phyloP scores from a whole-genome alignment of 345 rosid species.

The Microcos paniculata region DNA sequence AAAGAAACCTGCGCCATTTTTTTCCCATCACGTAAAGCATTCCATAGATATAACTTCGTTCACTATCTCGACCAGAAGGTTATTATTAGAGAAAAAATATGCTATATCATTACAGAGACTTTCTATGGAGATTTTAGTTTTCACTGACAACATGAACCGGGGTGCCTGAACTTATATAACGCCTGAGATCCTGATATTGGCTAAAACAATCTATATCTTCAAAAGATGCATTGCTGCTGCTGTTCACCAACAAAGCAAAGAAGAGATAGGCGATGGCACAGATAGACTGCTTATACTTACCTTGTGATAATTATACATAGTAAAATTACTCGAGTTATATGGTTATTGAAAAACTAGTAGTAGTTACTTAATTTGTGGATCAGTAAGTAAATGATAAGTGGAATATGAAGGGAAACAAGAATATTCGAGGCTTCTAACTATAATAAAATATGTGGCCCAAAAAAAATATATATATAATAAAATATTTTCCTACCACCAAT shows the following conservation, averaged over 20 bases:
- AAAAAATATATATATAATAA: too few species aligned
- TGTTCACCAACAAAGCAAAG: not conserved
- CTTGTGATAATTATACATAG: not conserved
- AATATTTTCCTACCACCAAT: conserved; percentile 70
- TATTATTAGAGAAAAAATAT: not conserved
- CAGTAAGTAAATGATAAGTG: not conserved
- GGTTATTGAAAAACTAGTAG: not conserved
- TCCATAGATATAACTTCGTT: not conserved
- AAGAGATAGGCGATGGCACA: not conserved
- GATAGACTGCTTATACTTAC: not conserved
- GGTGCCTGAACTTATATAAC: not conserved
- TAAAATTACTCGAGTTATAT: not conserved
- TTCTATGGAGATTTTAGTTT: not conserved
- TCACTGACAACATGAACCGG: not conserved
- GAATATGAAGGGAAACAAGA: conserved; percentile 2
- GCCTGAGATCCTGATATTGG: not conserved
- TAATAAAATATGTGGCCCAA: too few species aligned
- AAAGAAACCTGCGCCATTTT: not conserved
- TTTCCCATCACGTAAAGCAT: not conserved
- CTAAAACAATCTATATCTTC: conserved; percentile 12
- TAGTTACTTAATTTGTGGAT: not conserved
- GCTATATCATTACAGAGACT: not conserved
- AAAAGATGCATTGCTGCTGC: conserved; percentile 1
- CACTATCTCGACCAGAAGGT: not conserved
- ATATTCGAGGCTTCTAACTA: conserved; percentile 15